Percentiles rank a stretch among this genome's conserved stretches.
Conservation (phyloP, 129 eudicot genomes). For the Flaveria robusta region DNA sequence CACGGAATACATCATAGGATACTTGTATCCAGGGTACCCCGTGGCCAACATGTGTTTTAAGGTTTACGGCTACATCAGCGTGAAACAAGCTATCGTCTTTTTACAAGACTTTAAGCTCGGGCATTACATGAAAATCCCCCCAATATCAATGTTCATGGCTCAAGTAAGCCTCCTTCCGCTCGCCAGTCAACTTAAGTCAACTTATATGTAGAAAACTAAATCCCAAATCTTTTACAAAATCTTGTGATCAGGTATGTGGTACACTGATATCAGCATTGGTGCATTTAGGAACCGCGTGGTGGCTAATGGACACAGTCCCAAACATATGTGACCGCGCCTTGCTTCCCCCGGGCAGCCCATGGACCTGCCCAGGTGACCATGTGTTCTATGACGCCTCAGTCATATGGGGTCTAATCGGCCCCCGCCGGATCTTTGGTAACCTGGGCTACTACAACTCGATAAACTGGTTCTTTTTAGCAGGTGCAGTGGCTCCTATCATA, state of each 20-base stretch:
- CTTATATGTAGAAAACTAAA: not conserved
- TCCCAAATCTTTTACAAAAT: not conserved
- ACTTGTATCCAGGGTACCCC: slow-evolving; percentile 83
- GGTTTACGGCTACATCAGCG: slow-evolving; percentile 83
- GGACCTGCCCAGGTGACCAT: slow-evolving; percentile 91
- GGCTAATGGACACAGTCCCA: slow-evolving; percentile 74
- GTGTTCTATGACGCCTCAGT: slow-evolving; percentile 93
- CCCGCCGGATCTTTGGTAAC: slow-evolving; percentile 76
- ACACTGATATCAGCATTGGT: slow-evolving; percentile 65
- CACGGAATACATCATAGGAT: slow-evolving; percentile 88
- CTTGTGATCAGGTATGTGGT: slow-evolving; percentile 56
- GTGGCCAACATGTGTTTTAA: slow-evolving; percentile 93
- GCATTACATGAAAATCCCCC: slow-evolving; percentile 93
- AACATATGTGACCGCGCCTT: slow-evolving; percentile 55
- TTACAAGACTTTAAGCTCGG: slow-evolving; percentile 92
- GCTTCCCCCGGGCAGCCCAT: slow-evolving; percentile 73
- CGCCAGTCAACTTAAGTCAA: slow-evolving; percentile 16
- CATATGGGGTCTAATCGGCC: slow-evolving; percentile 88
- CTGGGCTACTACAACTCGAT: slow-evolving; percentile 72
- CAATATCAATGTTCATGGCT: slow-evolving; percentile 87
- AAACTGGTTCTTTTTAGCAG: slow-evolving; percentile 78
- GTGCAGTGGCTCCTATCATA: slow-evolving; percentile 71
- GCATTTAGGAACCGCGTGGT: slow-evolving; percentile 85
- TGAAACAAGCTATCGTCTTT: slow-evolving; percentile 78
- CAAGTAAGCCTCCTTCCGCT: slow-evolving; percentile 47